A percentile compares a stretch with the other conserved stretches of the same genome.
Evolutionary conservation across 2,329 filamentous ascomycete species (phyloP).

Genomic region (Monilinia polystroma): DNA sequence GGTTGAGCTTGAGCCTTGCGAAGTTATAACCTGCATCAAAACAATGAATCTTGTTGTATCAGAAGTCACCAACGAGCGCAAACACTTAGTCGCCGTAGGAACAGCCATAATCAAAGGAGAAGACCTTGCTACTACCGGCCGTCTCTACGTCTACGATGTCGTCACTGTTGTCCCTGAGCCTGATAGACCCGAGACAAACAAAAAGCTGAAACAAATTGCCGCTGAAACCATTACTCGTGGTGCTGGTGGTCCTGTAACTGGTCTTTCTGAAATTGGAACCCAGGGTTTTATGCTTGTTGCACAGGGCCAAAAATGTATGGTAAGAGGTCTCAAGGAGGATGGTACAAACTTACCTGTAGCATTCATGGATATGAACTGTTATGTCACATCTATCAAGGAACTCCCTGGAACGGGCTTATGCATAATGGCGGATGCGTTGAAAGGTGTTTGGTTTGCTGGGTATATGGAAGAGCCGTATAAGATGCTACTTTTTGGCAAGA

Average conservation of each 20-base stretch:
- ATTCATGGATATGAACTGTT: conserved; percentile 96
- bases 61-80: conserved; percentile 84
- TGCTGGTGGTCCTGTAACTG: conserved; percentile 86
- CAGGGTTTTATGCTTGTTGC: conserved; percentile 87
- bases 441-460: conserved; percentile 93
- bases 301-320: conserved; percentile 97
- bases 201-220: conserved; percentile 79
- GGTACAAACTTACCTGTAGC: conserved; percentile 88
- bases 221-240: conserved; percentile 91
- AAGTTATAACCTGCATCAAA: conserved; percentile 78
- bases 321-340: conserved; percentile 92
- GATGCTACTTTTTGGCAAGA: conserved; percentile 90
- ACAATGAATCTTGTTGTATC: conserved; percentile 85
- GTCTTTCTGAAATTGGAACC: conserved; percentile 77
- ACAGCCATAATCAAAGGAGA: conserved; percentile 86
- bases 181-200: conserved; percentile 79
- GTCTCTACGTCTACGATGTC: conserved; percentile 87
- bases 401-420: conserved; percentile 81
- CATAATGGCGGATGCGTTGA: conserved; percentile 84
- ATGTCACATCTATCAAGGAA: conserved; percentile 82
- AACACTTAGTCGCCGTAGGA: conserved; percentile 78
- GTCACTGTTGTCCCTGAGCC: conserved; percentile 90
- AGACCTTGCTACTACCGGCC: conserved; percentile 80
- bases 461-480: conserved; percentile 97
- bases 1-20: conserved; percentile 68